phyloP scores from a whole-genome alignment of 345 rosid genomes.

The Excoecaria agallocha region DNA sequence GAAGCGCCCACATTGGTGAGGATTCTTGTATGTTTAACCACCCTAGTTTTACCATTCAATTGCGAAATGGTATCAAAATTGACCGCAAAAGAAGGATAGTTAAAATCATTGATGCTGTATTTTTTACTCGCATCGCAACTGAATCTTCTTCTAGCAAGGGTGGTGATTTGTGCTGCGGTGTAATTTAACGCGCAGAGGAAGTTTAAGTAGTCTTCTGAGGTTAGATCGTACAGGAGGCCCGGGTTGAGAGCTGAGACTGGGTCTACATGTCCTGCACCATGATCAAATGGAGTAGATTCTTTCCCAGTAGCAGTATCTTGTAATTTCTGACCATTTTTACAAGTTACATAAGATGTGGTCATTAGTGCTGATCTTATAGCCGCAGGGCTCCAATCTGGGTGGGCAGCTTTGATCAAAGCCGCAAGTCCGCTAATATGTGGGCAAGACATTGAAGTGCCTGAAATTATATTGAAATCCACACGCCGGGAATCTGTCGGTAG shows the following conservation, averaged over 20 bases:
- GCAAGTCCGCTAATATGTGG: conserved; percentile 34
- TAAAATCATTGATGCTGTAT: conserved; percentile 22
- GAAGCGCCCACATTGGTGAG: conserved; percentile 27
- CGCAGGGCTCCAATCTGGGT: conserved; percentile 33
- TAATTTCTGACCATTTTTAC: conserved; percentile 17
- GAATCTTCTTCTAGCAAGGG: conserved; percentile 21
- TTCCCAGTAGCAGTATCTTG: conserved; percentile 26
- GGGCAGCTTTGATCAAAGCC: conserved; percentile 24
- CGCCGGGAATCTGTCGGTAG: conserved; percentile 22
- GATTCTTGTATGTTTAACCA: conserved; percentile 44
- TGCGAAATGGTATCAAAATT: conserved; percentile 11
- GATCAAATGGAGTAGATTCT: conserved; percentile 31
- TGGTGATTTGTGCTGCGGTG: conserved; percentile 19
- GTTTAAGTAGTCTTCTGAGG: conserved; percentile 24
- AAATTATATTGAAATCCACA: conserved; percentile 29
- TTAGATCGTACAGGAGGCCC: conserved; percentile 28
- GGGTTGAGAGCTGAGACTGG: conserved; percentile 30
- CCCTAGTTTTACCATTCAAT: conserved; percentile 11
- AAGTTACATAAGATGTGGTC: conserved; percentile 34
- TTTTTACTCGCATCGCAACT: conserved; percentile 21
- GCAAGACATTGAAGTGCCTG: conserved; percentile 38
- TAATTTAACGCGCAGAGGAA: conserved; percentile 34
- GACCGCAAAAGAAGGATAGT: conserved; percentile 33
- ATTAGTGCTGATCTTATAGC: conserved; percentile 29
- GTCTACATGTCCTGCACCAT: conserved; percentile 35